Conservation (phyloP, 768 basidiomycete species). For the Mycena vitilis region DNA sequence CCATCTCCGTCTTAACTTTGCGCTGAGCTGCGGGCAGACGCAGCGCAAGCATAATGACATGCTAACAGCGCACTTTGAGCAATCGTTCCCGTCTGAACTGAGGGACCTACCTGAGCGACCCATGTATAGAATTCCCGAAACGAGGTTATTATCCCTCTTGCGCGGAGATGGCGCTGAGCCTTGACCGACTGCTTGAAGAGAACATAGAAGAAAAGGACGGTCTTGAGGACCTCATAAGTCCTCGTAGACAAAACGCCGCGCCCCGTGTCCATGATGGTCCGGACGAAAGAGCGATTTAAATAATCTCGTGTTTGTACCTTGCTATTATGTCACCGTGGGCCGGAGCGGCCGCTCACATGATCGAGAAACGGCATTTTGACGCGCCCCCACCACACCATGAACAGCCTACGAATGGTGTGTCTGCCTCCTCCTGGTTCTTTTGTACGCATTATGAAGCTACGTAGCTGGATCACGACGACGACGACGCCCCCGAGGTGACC, state of each 20-base stretch:
- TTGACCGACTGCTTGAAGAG: constrained; percentile 63
- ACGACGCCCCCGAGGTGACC: constrained; percentile 82
- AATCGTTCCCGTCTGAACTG: not conserved
- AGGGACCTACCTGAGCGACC: constrained; percentile 59
- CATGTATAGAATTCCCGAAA: constrained; percentile 64
- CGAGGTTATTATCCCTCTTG: constrained; percentile 65
- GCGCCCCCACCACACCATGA: constrained; percentile 40
- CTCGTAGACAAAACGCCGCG: constrained; percentile 14
- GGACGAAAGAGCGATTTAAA: not conserved
- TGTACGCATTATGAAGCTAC: constrained; percentile 13
- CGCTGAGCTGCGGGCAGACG: constrained; percentile 69
- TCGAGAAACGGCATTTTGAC: constrained; percentile 10
- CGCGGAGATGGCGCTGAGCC: constrained; percentile 70
- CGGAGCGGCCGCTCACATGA: not conserved
- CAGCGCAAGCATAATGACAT: constrained; percentile 65
- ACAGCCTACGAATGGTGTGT: constrained; percentile 68
- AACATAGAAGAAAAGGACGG: constrained; percentile 69
- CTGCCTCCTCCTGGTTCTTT: constrained; percentile 28
- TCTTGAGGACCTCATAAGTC: constrained; percentile 63
- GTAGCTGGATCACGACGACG: constrained; percentile 81
- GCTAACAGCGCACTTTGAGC: constrained; percentile 48
- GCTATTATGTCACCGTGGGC: not conserved
- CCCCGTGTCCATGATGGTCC: constrained; percentile 10
- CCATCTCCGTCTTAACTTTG: constrained; percentile 74
- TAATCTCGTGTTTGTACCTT: no score